Percentiles rank a stretch among this genome's conserved stretches.
Evolutionary conservation across 1,284 basidiomycete species (phyloP).

Genomic region (Cutaneotrichosporon dermatis): DNA sequence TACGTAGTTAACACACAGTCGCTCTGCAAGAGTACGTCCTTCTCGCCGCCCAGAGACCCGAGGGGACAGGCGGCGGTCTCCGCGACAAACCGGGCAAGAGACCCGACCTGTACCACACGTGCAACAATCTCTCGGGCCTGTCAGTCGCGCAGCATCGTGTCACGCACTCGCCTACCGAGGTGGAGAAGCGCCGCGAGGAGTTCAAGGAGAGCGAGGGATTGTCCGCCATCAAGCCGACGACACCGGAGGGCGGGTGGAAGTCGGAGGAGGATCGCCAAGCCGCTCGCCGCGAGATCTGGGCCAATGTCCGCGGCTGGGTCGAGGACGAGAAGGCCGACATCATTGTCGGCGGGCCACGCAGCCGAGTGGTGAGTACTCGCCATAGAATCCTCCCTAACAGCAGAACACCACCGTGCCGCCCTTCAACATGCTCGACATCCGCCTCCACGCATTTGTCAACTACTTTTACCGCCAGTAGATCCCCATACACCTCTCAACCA

Average conservation of each 20-base stretch:
- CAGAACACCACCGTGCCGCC: constrained; percentile 84
- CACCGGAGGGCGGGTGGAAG: constrained; percentile 28
- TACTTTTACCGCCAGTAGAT: constrained; percentile 66
- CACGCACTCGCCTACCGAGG: constrained; percentile 53
- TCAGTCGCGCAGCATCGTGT: constrained; percentile 78
- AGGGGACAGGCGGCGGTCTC: constrained; percentile 61
- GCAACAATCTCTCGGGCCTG: constrained; percentile 85
- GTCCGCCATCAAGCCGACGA: constrained; percentile 28
- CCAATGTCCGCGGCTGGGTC: constrained; percentile 64
- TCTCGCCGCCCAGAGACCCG: constrained; percentile 72
- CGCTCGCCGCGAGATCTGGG: constrained; percentile 58
- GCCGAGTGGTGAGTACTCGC: constrained; percentile 60
- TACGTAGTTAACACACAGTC: constrained; percentile 35
- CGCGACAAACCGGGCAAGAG: constrained; percentile 92
- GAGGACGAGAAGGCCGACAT: constrained; percentile 62
- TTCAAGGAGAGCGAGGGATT: constrained; percentile 33
- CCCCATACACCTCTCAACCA: neutral
- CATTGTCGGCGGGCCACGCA: constrained; percentile 62
- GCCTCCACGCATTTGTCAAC: constrained; percentile 65
- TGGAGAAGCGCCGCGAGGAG: constrained; percentile 47
- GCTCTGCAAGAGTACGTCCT: constrained; percentile 86
- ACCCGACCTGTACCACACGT: constrained; percentile 84
- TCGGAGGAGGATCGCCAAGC: constrained; percentile 41
- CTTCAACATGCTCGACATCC: constrained; percentile 75
- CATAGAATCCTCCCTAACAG: neutral